Conservation (phyloP, 164 flowering plant species). For the Aristolochia fimbriata region DNA sequence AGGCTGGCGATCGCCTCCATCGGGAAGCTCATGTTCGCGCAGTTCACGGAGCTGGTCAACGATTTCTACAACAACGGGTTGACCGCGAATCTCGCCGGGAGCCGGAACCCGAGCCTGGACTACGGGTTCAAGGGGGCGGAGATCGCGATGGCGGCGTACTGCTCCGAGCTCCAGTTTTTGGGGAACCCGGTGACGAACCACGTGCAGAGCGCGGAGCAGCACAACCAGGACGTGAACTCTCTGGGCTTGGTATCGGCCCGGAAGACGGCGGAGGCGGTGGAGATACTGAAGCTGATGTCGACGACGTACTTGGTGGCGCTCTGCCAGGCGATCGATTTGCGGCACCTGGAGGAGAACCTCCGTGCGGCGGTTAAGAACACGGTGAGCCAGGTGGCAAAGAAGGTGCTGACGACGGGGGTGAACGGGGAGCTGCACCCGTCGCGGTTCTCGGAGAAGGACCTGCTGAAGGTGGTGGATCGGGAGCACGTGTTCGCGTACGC, state of each 20-base stretch:
- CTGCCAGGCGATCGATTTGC: slow-evolving; percentile 55
- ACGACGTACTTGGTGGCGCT: slow-evolving; percentile 46
- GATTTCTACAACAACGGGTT: slow-evolving; percentile 64
- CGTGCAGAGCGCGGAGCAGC: slow-evolving; percentile 63
- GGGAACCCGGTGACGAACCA: slow-evolving; percentile 65
- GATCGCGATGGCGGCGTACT: slow-evolving; percentile 55
- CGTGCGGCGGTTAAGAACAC: slow-evolving; percentile 40
- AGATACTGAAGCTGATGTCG: slow-evolving; percentile 52
- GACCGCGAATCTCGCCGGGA: slow-evolving; percentile 52
- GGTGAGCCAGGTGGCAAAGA: slow-evolving; percentile 45
- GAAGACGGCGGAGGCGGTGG: slow-evolving; percentile 52
- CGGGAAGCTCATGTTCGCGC: slow-evolving; percentile 64
- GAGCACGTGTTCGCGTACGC: slow-evolving; percentile 41
- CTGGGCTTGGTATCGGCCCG: slow-evolving; percentile 52
- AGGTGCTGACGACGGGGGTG: slow-evolving; percentile 27
- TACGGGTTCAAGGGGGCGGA: slow-evolving; percentile 58
- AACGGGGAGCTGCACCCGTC: slow-evolving; percentile 54
- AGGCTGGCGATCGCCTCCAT: slow-evolving; percentile 48
- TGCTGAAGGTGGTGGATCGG: slow-evolving; percentile 43
- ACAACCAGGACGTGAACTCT: slow-evolving; percentile 64
- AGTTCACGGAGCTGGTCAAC: slow-evolving; percentile 54
- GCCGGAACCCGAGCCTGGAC: slow-evolving; percentile 59
- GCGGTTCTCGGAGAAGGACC: slow-evolving; percentile 51
- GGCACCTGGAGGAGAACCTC: slow-evolving; percentile 58
- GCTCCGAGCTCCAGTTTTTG: slow-evolving; percentile 53